Conservation (phyloP, 805 yeast species). For the Candida schatavii region DNA sequence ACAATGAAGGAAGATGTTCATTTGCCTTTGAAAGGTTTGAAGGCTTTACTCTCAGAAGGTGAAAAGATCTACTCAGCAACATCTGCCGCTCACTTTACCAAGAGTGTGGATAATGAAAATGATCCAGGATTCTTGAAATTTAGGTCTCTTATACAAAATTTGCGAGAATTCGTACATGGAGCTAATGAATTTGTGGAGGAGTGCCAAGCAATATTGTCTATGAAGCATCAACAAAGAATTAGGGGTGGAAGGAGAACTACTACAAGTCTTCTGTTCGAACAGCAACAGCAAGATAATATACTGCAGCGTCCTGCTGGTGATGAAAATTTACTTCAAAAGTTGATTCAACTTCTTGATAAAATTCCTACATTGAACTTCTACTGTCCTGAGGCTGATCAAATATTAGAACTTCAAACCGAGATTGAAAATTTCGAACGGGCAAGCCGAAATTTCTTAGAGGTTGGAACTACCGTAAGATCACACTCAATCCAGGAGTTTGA, state of each 20-base stretch:
- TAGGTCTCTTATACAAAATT: conserved; percentile 20
- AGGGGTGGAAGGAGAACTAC: conserved; percentile 21
- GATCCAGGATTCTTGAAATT: conserved; percentile 12
- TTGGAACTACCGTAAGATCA: conserved; percentile 17
- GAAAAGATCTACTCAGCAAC: conserved; percentile 46
- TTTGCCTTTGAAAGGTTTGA: conserved; percentile 47
- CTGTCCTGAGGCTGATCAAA: conserved; percentile 58
- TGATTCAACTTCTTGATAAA: conserved; percentile 40
- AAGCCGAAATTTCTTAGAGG: conserved; percentile 38
- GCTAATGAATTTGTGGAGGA: conserved; percentile 54
- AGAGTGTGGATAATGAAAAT: conserved; percentile 6
- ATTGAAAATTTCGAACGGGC: conserved; percentile 50
- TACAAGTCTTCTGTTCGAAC: conserved; percentile 5
- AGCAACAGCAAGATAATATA: background rate
- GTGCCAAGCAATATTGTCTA: conserved; percentile 51
- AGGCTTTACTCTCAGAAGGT: conserved; percentile 50
- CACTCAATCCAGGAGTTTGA: conserved; percentile 44
- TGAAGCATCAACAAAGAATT: conserved; percentile 51
- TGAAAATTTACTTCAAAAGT: conserved; percentile 21
- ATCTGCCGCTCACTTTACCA: conserved; percentile 13
- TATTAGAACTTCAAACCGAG: conserved; percentile 51
- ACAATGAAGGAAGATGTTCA: conserved; percentile 38
- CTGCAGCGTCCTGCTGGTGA: too few relatives aligned
- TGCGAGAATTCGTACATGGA: conserved; percentile 41
- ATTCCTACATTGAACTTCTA: conserved; percentile 51